These are phyloP conservation scores for Fusarium humuli DNA, from an alignment of 2,329 filamentous ascomycete species.

Conservation along the genomic window DNA sequence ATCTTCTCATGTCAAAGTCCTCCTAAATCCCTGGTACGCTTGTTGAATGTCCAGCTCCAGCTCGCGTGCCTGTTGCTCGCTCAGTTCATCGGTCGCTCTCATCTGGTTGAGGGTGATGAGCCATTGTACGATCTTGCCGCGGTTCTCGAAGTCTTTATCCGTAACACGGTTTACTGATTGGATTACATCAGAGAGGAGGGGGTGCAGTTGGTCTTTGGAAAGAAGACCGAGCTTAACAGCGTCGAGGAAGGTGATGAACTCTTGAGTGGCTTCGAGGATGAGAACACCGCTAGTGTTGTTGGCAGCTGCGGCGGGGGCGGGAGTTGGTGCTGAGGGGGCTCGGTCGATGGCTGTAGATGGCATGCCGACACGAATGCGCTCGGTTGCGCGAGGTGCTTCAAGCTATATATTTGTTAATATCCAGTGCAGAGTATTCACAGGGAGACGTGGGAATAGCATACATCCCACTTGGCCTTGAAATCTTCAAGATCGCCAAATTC, in stretches of 20 bases:
- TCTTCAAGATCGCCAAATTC: slow-evolving; percentile 90
- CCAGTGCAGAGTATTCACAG: fast-evolving
- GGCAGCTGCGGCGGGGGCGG: slow-evolving; percentile 55
- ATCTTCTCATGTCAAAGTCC: slow-evolving; percentile 68
- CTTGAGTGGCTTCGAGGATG: slow-evolving; percentile 92
- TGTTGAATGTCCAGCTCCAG: slow-evolving; percentile 93
- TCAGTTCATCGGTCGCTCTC: slow-evolving; percentile 92
- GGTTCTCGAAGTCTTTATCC: slow-evolving; percentile 91
- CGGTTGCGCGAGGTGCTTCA: slow-evolving; percentile 92
- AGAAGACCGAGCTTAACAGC: slow-evolving; percentile 91
- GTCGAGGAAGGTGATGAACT: slow-evolving; percentile 98
- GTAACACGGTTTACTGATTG: slow-evolving; percentile 98
- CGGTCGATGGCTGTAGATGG: slow-evolving; percentile 81
- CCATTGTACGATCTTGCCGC: slow-evolving; percentile 98
- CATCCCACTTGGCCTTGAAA: slow-evolving; percentile 93
- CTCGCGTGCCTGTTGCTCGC: slow-evolving; percentile 87
- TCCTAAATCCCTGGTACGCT: slow-evolving; percentile 94
- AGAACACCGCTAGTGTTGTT: slow-evolving; percentile 70
- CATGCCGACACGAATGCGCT: slow-evolving; percentile 90
- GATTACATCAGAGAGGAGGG: slow-evolving; percentile 92
- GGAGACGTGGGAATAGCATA: slow-evolving; percentile 55
- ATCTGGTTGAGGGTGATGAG: slow-evolving; percentile 97
- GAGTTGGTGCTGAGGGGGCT: slow-evolving; percentile 60
- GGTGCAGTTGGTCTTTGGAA: slow-evolving; percentile 96
- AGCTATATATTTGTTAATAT: slow-evolving; percentile 65